phyloP scores from a whole-genome alignment of 306 rosid species.

The Dryas alaskensis region DNA sequence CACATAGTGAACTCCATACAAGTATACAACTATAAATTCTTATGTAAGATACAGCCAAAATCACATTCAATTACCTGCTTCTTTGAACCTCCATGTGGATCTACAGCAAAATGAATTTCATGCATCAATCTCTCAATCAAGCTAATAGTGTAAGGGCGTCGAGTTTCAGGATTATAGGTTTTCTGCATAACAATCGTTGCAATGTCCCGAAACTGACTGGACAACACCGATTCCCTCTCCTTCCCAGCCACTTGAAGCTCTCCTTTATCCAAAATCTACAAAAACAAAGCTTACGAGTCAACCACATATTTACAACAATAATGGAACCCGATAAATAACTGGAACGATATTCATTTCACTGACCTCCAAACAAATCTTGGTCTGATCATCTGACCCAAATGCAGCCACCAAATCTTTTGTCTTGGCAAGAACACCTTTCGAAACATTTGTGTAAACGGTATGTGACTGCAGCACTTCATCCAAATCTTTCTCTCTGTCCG shows the following conservation, averaged over 20 bases:
- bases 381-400: slow-evolving; percentile 81
- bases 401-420: slow-evolving; percentile 72
- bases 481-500: slow-evolving; percentile 76
- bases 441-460: slow-evolving; percentile 79
- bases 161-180: slow-evolving; percentile 87
- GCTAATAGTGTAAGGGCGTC: slow-evolving; percentile 91
- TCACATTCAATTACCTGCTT: slow-evolving; percentile 59
- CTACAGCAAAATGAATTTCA: slow-evolving; percentile 87
- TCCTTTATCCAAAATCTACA: slow-evolving; percentile 80
- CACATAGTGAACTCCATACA: neutral
- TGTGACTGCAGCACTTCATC: slow-evolving; percentile 95
- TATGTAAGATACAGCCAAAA: neutral
- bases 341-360: neutral
- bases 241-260: slow-evolving; percentile 97
- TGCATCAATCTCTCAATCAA: slow-evolving; percentile 93
- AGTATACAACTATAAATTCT: neutral
- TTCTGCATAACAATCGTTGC: slow-evolving; percentile 96
- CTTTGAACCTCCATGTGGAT: slow-evolving; percentile 73
- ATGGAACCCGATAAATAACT: neutral
- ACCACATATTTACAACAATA: neutral
- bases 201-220: slow-evolving; percentile 90
- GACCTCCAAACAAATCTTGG: slow-evolving; percentile 78
- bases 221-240: slow-evolving; percentile 85
- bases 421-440: slow-evolving; percentile 93
- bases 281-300: neutral